phyloP scores from a whole-genome alignment of 305 asterid species.

The Salvia sclarea region DNA sequence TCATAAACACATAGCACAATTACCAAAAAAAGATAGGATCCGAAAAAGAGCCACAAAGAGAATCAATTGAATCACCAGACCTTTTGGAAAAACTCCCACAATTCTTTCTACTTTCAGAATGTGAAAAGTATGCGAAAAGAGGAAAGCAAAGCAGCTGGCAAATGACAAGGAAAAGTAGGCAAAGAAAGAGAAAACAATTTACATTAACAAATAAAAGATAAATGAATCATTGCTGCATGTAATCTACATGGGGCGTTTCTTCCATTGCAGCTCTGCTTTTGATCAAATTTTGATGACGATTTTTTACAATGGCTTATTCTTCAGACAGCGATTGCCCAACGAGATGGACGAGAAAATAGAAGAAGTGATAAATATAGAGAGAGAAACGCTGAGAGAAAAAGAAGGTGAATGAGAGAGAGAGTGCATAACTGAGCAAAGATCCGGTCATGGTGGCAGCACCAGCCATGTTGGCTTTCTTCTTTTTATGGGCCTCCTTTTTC shows the following conservation, averaged over 20 bases:
- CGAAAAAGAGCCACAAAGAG: not conserved
- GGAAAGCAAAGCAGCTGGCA: slow-evolving; percentile 45
- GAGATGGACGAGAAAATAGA: not conserved
- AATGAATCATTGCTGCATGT: slow-evolving; percentile 39
- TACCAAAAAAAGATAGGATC: slow-evolving; percentile 13
- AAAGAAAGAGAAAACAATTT: not conserved
- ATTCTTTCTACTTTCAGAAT: slow-evolving; percentile 22
- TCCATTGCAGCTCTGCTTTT: slow-evolving; percentile 14
- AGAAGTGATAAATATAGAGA: slow-evolving; percentile 27
- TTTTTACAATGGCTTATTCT: slow-evolving; percentile 10
- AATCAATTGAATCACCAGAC: slow-evolving; percentile 24
- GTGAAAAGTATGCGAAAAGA: slow-evolving; percentile 31
- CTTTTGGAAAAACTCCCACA: slow-evolving; percentile 33
- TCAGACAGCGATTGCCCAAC: slow-evolving; percentile 25
- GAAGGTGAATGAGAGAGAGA: slow-evolving; percentile 26
- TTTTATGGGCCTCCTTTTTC: slow-evolving; percentile 30
- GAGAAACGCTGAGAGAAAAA: slow-evolving; percentile 25
- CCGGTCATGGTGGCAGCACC: slow-evolving; percentile 44
- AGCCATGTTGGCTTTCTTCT: slow-evolving; percentile 33
- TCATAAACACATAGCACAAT: not conserved
- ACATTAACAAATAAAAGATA: slow-evolving; percentile 20
- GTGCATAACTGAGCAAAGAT: slow-evolving; percentile 32
- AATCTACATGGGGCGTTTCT: slow-evolving; percentile 14
- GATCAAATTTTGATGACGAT: not conserved
- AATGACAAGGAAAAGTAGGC: slow-evolving; percentile 23